phyloP scores from a whole-genome alignment of 495 filamentous ascomycete genomes.

The Neurospora tetrasperma region DNA sequence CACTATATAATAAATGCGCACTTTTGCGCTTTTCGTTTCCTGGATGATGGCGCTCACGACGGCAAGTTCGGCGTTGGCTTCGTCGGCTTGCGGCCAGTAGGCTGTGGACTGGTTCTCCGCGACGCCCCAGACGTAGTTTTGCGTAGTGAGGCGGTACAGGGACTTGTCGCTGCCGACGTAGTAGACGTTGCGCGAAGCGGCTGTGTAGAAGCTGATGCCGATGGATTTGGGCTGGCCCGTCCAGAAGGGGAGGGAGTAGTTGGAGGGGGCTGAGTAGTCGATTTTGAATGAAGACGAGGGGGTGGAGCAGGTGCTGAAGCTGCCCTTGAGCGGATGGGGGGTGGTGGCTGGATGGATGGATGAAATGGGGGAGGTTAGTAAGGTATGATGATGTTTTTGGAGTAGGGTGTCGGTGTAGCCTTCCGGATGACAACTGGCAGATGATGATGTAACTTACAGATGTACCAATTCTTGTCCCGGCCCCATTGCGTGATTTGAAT shows the following conservation, averaged over 20 bases:
- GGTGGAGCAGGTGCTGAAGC: conserved; percentile 14
- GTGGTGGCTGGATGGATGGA: conserved; percentile 16
- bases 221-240: conserved; percentile 16
- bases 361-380: conserved; percentile 5
- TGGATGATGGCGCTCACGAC: conserved; percentile 8
- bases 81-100: conserved; percentile 27
- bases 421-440: background rate
- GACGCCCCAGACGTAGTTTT: conserved; percentile 16
- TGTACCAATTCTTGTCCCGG: conserved; percentile 15
- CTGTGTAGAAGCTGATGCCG: conserved; percentile 21
- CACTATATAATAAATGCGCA: conserved; percentile 27
- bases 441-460: conserved; percentile 10
- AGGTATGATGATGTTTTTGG: background rate
- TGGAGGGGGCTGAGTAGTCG: conserved; percentile 16
- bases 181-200: conserved; percentile 20
- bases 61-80: conserved; percentile 22
- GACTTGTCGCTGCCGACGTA: conserved; percentile 28
- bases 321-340: conserved; percentile 17
- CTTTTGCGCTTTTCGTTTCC: conserved; percentile 11
- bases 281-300: conserved; percentile 10
- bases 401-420: background rate
- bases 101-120: conserved; percentile 12
- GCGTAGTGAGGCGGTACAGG: conserved; percentile 20
- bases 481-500: conserved; percentile 18
- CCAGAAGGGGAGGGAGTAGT: conserved; percentile 25